Evolutionary conservation across 805 yeast genomes (phyloP), one percentile per base, ranked within the genome.

Genomic region (Candida odintsovae): DNA sequence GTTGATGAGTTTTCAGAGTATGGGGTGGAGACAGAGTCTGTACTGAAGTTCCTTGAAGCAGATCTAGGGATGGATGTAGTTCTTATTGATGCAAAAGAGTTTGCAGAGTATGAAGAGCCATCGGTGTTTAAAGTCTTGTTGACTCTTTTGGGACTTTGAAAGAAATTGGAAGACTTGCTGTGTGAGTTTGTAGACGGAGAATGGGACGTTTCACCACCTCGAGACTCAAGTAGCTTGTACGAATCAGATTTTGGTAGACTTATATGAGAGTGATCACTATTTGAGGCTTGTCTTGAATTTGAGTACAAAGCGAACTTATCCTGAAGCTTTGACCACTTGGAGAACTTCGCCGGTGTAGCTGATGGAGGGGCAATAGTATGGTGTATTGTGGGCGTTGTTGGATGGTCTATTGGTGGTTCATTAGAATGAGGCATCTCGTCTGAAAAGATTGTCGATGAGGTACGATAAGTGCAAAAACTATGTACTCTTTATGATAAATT

Each of bases 311-410:
- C 50, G 8, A 58, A 29, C 41, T 48, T 55, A 23, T 50, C 58
- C 29, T 58, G 63, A 28, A 57, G 41, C 21, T 52, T 55, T 12
- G 55, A 40, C 63, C 63, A 57, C 22, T 51, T 56, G 11, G 58
- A 55, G 6, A 53, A 20, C 37, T 40, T 40, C 10, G 25, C 36
- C 7, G 49, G 44, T 6, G 44, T 19, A 40, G 43, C 12, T 44
- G 25, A 23, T 22, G 38, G 18, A 6, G 45, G 26, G 6, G 38
- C 8, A 2, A 12, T 22, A 9, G 29, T 19, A 13, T 39, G 16
- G 12, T 39, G 35, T 22, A 39, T 23, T 10, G 20, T 12, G 19
- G 41, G 41, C 23, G 41, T 38, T 12, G 15, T 16, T 38, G 40
- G 25, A 28, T 3, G 31, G 31, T 28, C n/a, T 4, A 36, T 6